Conservation (phyloP, 2,329 filamentous ascomycete species). For the Beauveria brongniartii region DNA sequence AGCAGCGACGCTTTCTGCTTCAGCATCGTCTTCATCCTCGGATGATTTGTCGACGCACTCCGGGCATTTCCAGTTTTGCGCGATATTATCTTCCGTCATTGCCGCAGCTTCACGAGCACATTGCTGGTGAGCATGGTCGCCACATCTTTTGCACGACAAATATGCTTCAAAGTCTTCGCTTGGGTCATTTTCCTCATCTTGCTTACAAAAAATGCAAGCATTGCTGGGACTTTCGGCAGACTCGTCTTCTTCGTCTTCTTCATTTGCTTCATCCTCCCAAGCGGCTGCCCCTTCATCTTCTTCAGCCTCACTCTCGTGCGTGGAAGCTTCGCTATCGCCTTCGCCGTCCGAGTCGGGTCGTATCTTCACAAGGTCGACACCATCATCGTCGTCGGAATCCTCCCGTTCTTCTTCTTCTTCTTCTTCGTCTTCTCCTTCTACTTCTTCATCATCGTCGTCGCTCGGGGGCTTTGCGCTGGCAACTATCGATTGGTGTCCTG, state of each 20-base stretch:
- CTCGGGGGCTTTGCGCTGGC: not conserved
- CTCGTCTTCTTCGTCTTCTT: conserved; percentile 46
- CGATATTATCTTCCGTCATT: conserved; percentile 12
- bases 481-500: not conserved
- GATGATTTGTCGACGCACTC: conserved; percentile 33
- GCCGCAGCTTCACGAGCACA: conserved; percentile 7
- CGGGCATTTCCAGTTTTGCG: conserved; percentile 43
- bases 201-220: conserved; percentile 64
- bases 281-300: conserved; percentile 22
- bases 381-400: conserved; percentile 43
- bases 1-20: conserved; percentile 17
- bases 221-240: conserved; percentile 32
- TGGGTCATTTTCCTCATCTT: conserved; percentile 76
- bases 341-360: conserved; percentile 39
- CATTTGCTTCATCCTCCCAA: conserved; percentile 51
- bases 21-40: conserved; percentile 22
- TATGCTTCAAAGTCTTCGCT: conserved; percentile 74
- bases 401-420: conserved; percentile 22
- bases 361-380: conserved; percentile 49
- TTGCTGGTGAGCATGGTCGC: conserved; percentile 50
- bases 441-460: conserved; percentile 19
- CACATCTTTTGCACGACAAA: conserved; percentile 68
- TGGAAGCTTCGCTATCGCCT: conserved; percentile 24
- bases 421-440: conserved; percentile 21
- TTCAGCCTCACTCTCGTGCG: conserved; percentile 35